These are phyloP conservation scores for Colletotrichum neosansevieriae DNA, from an alignment of 2,329 filamentous ascomycete species.

Conservation along the genomic window DNA sequence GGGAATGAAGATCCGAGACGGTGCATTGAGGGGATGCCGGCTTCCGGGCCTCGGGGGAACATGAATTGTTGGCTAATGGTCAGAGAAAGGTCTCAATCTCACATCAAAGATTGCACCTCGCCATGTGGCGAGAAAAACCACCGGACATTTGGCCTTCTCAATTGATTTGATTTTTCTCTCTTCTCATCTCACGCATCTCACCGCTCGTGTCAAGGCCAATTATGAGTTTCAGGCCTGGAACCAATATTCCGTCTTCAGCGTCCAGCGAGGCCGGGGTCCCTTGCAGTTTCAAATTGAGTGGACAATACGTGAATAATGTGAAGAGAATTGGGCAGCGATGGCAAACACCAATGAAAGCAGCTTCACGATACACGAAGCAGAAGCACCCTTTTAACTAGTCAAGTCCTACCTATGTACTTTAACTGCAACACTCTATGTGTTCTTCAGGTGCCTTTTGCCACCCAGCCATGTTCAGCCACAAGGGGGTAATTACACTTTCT, in stretches of 20 bases:
- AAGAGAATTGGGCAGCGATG: not conserved
- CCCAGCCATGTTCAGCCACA: no score
- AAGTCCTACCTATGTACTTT: not conserved
- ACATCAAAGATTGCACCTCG: not conserved
- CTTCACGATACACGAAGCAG: not conserved
- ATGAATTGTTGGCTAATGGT: no score
- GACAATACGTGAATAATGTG: not conserved
- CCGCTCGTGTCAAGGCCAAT: constrained; percentile 15
- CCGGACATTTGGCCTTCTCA: constrained; percentile 4
- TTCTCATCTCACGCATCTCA: constrained; percentile 9
- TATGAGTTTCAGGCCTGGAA: constrained; percentile 27
- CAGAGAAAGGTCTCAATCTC: not conserved
- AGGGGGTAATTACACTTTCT: no score
- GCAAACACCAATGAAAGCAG: constrained; percentile 7
- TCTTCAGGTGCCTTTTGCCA: no score
- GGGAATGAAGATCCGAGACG: no score
- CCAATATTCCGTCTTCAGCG: constrained; percentile 14
- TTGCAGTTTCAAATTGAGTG: constrained; percentile 32
- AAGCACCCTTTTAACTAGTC: not conserved
- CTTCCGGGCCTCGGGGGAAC: no score
- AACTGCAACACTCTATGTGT: not conserved
- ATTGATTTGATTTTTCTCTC: constrained; percentile 12
- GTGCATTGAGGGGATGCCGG: no score
- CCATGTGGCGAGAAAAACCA: not conserved
- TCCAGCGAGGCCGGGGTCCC: not conserved